phyloP scores from a whole-genome alignment of 805 yeast genomes.

The Sungouiella blattae region DNA sequence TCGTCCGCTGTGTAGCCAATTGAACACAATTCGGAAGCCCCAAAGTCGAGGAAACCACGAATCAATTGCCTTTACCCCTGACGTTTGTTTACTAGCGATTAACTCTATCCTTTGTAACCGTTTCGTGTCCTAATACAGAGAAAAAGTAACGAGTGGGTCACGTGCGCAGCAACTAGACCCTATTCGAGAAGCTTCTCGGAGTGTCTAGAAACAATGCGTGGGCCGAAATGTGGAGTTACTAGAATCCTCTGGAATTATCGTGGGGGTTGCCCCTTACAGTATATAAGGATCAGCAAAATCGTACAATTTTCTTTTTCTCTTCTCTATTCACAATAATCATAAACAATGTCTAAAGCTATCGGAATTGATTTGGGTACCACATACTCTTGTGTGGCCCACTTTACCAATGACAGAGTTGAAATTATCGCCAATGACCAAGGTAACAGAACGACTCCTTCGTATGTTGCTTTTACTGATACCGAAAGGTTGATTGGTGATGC shows the following conservation, averaged over 20 bases:
- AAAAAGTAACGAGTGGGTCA: no score
- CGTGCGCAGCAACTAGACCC: neutral
- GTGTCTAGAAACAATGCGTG: conserved; percentile 6
- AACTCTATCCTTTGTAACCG: no score
- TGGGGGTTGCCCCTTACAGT: neutral
- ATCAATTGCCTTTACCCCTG: no score
- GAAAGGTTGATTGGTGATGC: conserved; percentile 97
- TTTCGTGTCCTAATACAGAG: no score
- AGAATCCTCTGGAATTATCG: conserved; percentile 6
- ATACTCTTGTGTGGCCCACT: conserved; percentile 88
- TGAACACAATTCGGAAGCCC: no score
- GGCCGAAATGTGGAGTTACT: conserved; percentile 6
- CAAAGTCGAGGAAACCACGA: no score
- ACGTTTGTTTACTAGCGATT: no score
- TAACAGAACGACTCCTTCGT: conserved; percentile 96
- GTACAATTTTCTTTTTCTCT: neutral
- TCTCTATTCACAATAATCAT: neutral
- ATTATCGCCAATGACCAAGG: conserved; percentile 97
- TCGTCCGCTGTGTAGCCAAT: no score
- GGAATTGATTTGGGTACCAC: conserved; percentile 98
- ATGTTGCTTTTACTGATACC: conserved; percentile 92
- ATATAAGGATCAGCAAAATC: conserved; percentile 7
- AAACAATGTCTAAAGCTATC: conserved; percentile 38
- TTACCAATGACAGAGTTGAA: conserved; percentile 77
- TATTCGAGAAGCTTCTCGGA: conserved; percentile 11